Evolutionary conservation across 768 basidiomycete species (phyloP), one percentile per base, ranked within the genome.

Genomic region (Podaxis sp.): DNA sequence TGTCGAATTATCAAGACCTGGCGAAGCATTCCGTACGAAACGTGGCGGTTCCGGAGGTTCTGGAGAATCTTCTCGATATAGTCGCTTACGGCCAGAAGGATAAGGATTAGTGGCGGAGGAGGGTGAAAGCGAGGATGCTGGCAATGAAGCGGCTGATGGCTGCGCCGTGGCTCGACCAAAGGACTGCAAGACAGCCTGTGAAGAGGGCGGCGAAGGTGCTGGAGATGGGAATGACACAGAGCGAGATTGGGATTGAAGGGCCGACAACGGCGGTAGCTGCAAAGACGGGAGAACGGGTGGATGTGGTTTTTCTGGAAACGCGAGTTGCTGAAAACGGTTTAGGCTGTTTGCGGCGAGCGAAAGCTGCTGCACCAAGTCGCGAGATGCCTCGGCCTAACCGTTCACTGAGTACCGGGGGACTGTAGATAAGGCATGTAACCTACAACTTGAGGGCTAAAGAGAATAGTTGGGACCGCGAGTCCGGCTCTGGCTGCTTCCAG

Each of bases 291-390:
- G 42, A 57, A 33, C 36, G 33, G 56, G 36, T 26, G 59, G 58
- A 7, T 26, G 44, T 8, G 51, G 52, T n/a, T 46, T 71, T 63
- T 77, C 70, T 46, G 78, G 61, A 64, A 81, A 82, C 1, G 78
- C 77, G 40, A 84, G 66, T 61, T 80, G 76, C 56, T 85, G 84
- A 66, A 87, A 87, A 58, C 77, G 82, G 48, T 77, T 70, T 40
- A 87, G 69, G n/a, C 84, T 82, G n/a, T 75, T 74, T 6, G 80
- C 78, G 2, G 82, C 79, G 30, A 76, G 70, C 3, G 78, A 71
- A 44, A 87, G 77, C 62, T 79, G 75, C 22, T 81, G 78, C 76
- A 84, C 74, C 28, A 87, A 72, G 46, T 86, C 83, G 55, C 79
- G 72, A 13, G 85, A 84, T 15, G 81, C 82, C 57, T 81, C 76